Base-by-base conservation (phyloP, 2,329 filamentous ascomycete species). In the Parascedosporium putredinis region DNA sequence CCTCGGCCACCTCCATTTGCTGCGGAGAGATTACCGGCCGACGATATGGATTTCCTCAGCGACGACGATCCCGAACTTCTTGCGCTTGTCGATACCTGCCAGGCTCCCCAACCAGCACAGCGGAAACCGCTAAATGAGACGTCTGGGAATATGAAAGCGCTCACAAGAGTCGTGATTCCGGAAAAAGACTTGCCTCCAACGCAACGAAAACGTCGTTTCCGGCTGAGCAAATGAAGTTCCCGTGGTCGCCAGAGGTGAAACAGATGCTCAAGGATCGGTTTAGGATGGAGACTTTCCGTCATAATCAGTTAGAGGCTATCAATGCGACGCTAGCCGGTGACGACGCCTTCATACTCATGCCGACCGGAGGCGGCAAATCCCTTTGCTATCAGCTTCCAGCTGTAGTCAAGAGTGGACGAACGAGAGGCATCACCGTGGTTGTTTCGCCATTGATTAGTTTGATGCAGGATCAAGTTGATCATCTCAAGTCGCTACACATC, bases 271-370 rank as follows among this genome's bases (percentile, higher is more conserved):
- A 85, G 59, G 83, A 91, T 57, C 77, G 82, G 3, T 98, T 98
- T 60, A 79, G 84, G 54, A 83, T 98, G 63, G 80, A 79, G 49
- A 88, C 88, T 0, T 98, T 98, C 61, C 82, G 94, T 25, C 81
- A 84, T 49, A 93, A 96, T 61, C 93, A 98, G 62, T 74, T 97
- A 2, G 88, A 97, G 65, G 90, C 93, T 12, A 96, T 98, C 64
- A 97, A 98, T 64, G 85, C 90, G 1, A 97, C 93, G 0, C 71
- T 98, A 43, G 74, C 72, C 25, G 93, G 91, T 3, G 83, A 91
- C 55, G 91, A 98, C 65, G 84, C 86, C 0, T 98, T 98, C 62
- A 86, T 98, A 14, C 73, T 98, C 34, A 98, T 98, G 93, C 93
- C 94, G 2, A 98, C 93, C 0, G 93, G 93, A 49, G 93, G 93